Evolutionary conservation across 352 stramenopile species (phyloP).

Genomic region (Phytophthora ohioensis): DNA sequence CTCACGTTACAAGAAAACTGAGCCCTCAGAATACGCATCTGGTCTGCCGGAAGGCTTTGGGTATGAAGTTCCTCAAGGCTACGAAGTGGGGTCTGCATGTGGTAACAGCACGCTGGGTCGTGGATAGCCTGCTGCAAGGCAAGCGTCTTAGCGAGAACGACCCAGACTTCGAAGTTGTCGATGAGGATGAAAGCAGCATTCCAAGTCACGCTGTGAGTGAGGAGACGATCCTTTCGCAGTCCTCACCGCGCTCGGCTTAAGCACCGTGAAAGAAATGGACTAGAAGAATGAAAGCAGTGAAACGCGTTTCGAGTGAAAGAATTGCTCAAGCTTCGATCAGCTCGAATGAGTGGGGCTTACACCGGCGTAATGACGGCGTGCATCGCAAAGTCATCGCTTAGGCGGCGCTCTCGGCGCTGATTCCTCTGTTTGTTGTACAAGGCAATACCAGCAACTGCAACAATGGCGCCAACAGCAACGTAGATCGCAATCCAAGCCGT

Average conservation of each 20-base stretch:
- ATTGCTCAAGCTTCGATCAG: conserved; percentile 7
- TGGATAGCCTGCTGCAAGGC: conserved; percentile 65
- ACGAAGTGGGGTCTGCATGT: conserved; percentile 58
- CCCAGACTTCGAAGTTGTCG: conserved; percentile 36
- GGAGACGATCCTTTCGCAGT: conserved; percentile 8
- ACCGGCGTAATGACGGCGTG: conserved; percentile 21
- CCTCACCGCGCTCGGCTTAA: conserved; percentile 12
- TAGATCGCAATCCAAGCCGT: conserved; percentile 7
- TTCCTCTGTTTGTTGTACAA: conserved; percentile 8
- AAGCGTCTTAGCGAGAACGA: conserved; percentile 46
- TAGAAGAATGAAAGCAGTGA: not conserved
- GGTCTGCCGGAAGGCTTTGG: conserved; percentile 58
- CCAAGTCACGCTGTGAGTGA: conserved; percentile 6
- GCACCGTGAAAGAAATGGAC: conserved; percentile 6
- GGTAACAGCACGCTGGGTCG: conserved; percentile 73
- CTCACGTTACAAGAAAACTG: conserved; percentile 58
- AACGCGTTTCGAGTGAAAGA: no score
- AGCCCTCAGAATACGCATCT: conserved; percentile 72
- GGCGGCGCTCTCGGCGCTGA: conserved; percentile 11
- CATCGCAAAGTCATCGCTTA: conserved; percentile 32
- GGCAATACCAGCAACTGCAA: not conserved
- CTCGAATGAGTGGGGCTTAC: conserved; percentile 16
- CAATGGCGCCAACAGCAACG: conserved; percentile 10
- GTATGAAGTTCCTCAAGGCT: conserved; percentile 75
- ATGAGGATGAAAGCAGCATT: conserved; percentile 19